These are phyloP conservation scores for Hypoxylon sp. DNA, from an alignment of 2,329 filamentous ascomycete genomes.

Conservation along the genomic window DNA sequence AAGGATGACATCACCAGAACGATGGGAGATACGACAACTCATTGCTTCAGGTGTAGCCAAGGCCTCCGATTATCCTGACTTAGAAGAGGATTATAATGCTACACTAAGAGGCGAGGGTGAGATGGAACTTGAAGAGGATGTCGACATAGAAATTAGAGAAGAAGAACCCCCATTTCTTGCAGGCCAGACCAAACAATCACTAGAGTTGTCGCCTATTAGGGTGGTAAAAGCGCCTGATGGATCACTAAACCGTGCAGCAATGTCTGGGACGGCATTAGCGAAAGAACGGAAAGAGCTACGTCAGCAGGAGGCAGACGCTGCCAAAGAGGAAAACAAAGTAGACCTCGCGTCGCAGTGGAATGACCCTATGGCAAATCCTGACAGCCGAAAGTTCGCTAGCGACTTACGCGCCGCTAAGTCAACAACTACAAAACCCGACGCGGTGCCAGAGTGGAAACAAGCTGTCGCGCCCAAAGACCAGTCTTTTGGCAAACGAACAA, in stretches of 20 bases:
- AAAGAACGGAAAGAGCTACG: conserved; percentile 92
- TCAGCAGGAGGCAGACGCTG: conserved; percentile 87
- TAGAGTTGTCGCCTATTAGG: conserved; percentile 94
- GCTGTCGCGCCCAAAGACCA: conserved; percentile 84
- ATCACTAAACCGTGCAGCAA: conserved; percentile 96
- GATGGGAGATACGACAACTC: conserved; percentile 97
- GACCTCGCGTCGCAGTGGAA: conserved; percentile 95
- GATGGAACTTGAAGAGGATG: conserved; percentile 93
- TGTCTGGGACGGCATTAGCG: conserved; percentile 89
- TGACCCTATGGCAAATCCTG: conserved; percentile 91
- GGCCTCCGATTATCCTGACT: conserved; percentile 92
- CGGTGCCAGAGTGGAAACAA: conserved; percentile 93
- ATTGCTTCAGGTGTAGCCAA: conserved; percentile 96
- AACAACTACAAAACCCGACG: conserved; percentile 72
- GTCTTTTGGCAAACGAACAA: conserved; percentile 87
- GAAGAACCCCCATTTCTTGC: conserved; percentile 97
- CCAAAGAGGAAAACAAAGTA: conserved; percentile 82
- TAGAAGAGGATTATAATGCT: conserved; percentile 93
- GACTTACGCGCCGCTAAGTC: conserved; percentile 80
- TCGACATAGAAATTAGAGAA: conserved; percentile 96
- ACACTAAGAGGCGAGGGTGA: conserved; percentile 88
- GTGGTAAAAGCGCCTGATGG: conserved; percentile 98
- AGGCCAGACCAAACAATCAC: conserved; percentile 95
- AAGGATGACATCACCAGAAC: conserved; percentile 93
- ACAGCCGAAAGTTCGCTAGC: conserved; percentile 89